phyloP scores from a whole-genome alignment of 192 early-diverging fungal genomes.

The Coemansia erecta region DNA sequence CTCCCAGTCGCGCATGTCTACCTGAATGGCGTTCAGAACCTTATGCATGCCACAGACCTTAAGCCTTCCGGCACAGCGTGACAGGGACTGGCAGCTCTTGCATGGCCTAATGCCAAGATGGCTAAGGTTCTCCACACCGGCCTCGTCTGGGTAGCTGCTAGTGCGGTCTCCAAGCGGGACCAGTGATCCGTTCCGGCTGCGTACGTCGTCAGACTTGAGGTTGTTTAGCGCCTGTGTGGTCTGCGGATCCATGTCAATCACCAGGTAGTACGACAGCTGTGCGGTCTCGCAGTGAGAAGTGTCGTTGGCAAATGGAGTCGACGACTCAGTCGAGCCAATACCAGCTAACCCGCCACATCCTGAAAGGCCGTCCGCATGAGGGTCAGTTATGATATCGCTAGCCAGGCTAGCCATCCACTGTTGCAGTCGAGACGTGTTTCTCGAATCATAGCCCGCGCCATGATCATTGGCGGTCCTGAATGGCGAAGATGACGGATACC shows the following conservation, averaged over 20 bases:
- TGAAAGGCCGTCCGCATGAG: slow-evolving; percentile 23
- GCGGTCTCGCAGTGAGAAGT: not conserved
- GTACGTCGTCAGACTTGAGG: slow-evolving; percentile 21
- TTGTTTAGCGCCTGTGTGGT: slow-evolving; percentile 34
- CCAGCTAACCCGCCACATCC: too few species aligned
- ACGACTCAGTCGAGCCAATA: not conserved
- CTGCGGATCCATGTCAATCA: slow-evolving; percentile 53
- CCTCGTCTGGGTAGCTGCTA: not conserved
- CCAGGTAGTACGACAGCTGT: slow-evolving; percentile 46
- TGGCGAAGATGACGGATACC: not conserved
- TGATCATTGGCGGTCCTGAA: not conserved
- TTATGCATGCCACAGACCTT: slow-evolving; percentile 37
- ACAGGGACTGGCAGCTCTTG: slow-evolving; percentile 15
- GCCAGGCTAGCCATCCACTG: slow-evolving; percentile 47
- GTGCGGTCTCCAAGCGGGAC: slow-evolving; percentile 16
- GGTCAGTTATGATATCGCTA: slow-evolving; percentile 22
- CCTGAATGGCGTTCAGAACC: slow-evolving; percentile 25
- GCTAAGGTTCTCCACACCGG: not conserved
- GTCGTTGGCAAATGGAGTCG: not conserved
- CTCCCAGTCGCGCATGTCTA: slow-evolving; percentile 56
- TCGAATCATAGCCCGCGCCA: not conserved
- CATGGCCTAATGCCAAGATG: slow-evolving; percentile 25
- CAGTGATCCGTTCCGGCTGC: slow-evolving; percentile 46
- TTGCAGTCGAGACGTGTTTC: slow-evolving; percentile 18
- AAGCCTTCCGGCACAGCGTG: slow-evolving; percentile 6